Evolutionary conservation across 805 yeast genomes (phyloP).

Genomic region (Millerozyma acaciae): DNA sequence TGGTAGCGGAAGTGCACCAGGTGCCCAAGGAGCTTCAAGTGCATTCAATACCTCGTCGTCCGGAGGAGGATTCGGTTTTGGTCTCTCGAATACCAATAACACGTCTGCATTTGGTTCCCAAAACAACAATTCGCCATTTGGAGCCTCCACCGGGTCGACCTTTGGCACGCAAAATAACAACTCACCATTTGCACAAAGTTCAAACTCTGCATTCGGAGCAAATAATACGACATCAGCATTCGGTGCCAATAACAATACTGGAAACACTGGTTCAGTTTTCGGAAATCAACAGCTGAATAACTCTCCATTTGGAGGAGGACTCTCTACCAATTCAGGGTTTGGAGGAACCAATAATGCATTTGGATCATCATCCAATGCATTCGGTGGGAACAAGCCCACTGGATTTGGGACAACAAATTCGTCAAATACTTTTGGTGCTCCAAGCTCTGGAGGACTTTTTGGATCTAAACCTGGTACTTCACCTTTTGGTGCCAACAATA

Average conservation of each 20-base stretch:
- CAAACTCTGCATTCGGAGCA: conserved; percentile 28
- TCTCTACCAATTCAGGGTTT: conserved; percentile 15
- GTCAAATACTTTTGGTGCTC: conserved; percentile 35
- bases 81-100: conserved; percentile 14
- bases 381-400: conserved; percentile 28
- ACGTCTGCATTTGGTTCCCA: conserved; percentile 18
- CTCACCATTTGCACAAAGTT: conserved; percentile 11
- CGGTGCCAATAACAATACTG: conserved; percentile 8
- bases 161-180: conserved; percentile 38
- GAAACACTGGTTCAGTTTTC: no score
- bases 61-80: conserved; percentile 17
- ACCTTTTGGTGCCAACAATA: conserved; percentile 25
- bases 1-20: conserved; percentile 39
- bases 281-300: conserved; percentile 38
- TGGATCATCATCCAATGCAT: conserved; percentile 19
- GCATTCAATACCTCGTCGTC: conserved; percentile 27
- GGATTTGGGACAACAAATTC: conserved; percentile 36
- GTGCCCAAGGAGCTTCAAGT: conserved; percentile 25
- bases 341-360: conserved; percentile 13
- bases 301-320: conserved; percentile 14
- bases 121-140: conserved; percentile 19
- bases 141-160: conserved; percentile 13
- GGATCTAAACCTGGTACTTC: conserved; percentile 20
- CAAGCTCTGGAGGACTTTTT: conserved; percentile 18
- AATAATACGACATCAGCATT: conserved; percentile 18